Evolutionary conservation across 805 yeast genomes (phyloP).

Genomic region (Clavispora fructus): DNA sequence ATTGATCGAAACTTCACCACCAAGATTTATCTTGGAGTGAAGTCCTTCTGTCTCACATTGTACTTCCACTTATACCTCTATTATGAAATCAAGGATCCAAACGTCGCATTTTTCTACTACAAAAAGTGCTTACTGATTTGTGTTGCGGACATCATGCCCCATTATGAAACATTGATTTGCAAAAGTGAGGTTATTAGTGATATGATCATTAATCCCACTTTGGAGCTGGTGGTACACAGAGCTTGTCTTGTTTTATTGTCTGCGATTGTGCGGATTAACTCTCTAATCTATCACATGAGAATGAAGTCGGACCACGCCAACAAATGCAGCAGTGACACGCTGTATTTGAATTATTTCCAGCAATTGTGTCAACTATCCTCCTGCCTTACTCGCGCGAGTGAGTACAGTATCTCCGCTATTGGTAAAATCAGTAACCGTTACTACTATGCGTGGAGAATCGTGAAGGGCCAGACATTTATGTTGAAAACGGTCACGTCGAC

Average conservation of each 20-base stretch:
- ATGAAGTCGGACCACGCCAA: conserved; percentile 17
- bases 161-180: conserved; percentile 11
- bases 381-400: conserved; percentile 21
- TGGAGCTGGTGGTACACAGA: conserved; percentile 23
- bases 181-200: conserved; percentile 16
- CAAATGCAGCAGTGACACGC: conserved; percentile 2
- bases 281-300: conserved; percentile 20
- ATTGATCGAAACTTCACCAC: conserved; percentile 12
- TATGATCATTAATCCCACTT: conserved; percentile 19
- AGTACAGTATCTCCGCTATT: conserved; percentile 14
- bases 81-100: conserved; percentile 9
- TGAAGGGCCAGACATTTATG: conserved; percentile 49
- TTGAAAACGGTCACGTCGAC: conserved; percentile 28
- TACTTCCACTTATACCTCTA: conserved; percentile 15
- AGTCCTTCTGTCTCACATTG: conserved; percentile 12
- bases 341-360: conserved; percentile 8
- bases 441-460: conserved; percentile 64
- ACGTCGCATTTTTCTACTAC: conserved; percentile 11
- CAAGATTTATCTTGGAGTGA: conserved; percentile 12
- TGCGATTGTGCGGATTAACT: conserved; percentile 26
- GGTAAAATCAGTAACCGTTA: conserved; percentile 50
- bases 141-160: conserved; percentile 17
- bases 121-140: conserved; percentile 11
- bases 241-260: conserved; percentile 27
- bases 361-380: conserved; percentile 13